Conservation (phyloP, 352 stramenopile genomes). For the Phytopythium oedochilum region DNA sequence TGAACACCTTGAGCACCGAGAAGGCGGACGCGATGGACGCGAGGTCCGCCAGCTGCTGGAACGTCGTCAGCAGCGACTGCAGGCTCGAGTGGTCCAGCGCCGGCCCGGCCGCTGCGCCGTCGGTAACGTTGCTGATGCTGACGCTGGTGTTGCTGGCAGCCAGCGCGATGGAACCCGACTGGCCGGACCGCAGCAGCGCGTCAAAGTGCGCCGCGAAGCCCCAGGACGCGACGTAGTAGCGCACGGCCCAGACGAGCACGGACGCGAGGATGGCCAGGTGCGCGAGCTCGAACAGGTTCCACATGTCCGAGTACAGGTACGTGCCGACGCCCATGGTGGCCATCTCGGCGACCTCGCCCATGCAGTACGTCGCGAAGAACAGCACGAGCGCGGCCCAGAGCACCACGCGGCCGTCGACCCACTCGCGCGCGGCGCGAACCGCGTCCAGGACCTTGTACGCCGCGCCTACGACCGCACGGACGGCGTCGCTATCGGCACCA, state of each 20-base stretch:
- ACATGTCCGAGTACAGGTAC: constrained; percentile 83
- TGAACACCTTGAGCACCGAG: constrained; percentile 86
- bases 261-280: constrained; percentile 62
- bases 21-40: constrained; percentile 70
- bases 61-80: constrained; percentile 57
- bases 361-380: constrained; percentile 80
- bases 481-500: too few species aligned
- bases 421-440: constrained; percentile 16
- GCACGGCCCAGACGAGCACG: constrained; percentile 59
- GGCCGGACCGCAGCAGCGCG: constrained; percentile 20
- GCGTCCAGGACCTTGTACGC: neutral
- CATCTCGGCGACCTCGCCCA: constrained; percentile 76
- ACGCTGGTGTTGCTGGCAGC: constrained; percentile 3
- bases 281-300: constrained; percentile 85
- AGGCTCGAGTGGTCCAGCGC: constrained; percentile 60
- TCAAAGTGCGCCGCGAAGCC: constrained; percentile 42
- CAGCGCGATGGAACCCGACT: constrained; percentile 8
- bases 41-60: constrained; percentile 73
- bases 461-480: neutral
- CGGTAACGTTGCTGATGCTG: neutral
- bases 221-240: constrained; percentile 61
- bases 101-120: constrained; percentile 12
- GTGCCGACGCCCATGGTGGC: constrained; percentile 64
- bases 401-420: constrained; percentile 54
- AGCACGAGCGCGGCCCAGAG: constrained; percentile 62